Evolutionary conservation across 2,329 filamentous ascomycete species (phyloP).

Genomic region (Cladophialophora psammophila): DNA sequence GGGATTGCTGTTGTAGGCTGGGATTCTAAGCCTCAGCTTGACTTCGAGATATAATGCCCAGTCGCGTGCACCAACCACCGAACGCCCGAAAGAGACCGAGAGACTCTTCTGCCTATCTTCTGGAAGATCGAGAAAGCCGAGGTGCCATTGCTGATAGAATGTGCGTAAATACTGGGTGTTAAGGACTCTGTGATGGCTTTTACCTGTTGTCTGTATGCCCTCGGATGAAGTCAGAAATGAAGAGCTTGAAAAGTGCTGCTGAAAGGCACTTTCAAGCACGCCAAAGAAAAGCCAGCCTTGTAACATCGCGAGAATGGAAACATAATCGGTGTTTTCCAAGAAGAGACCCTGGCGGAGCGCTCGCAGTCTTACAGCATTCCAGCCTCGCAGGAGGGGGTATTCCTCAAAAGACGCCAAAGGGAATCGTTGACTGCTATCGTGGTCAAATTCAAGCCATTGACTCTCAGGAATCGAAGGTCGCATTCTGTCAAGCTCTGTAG

Average conservation of each 20-base stretch:
- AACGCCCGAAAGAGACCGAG: not conserved
- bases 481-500: not conserved
- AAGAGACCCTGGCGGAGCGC: not conserved
- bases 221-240: not conserved
- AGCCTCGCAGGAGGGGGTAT: constrained; percentile 5
- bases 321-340: not conserved
- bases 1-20: not conserved
- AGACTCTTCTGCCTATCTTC: not conserved
- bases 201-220: not conserved
- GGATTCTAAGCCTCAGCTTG: not conserved
- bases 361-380: not conserved
- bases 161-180: not conserved
- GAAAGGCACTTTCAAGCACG: constrained; percentile 2
- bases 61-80: not conserved
- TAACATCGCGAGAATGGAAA: constrained; percentile 1
- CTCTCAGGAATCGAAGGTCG: not conserved
- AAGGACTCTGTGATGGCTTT: not conserved
- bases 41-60: not conserved
- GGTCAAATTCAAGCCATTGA: constrained; percentile 1
- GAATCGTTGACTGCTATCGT: not conserved
- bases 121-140: not conserved
- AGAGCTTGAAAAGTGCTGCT: constrained; percentile 2
- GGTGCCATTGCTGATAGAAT: constrained; percentile 1
- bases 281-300: constrained; percentile 8
- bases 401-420: not conserved